Base-by-base conservation (phyloP, 1,284 basidiomycete genomes). In the Cutaneotrichosporon sp. region DNA sequence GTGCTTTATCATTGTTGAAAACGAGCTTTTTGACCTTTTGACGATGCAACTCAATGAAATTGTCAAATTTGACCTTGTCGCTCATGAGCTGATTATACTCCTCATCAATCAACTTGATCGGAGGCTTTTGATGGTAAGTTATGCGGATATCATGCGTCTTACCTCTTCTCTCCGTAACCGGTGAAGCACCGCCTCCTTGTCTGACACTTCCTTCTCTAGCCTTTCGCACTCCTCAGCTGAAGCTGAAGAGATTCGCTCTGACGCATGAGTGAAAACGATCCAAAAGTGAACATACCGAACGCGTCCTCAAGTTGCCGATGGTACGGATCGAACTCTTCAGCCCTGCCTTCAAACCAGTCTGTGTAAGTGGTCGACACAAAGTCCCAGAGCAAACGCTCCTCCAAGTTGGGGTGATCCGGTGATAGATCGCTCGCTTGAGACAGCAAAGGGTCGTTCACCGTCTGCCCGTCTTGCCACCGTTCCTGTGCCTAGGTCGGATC, bases 381-480 rank as follows among this genome's bases (percentile, higher is more conserved):
- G 47, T 88, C 82, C 63, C 88, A 86, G 2, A 85, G 82, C 14
- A 90, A 76, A 0, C 87, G 83, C 53, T 83, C 81, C 48, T 90
- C 84, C n/a, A 73, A 43, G 17, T 65, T 55, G 3, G 71, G 68
- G 21, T 67, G 58, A 33, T 74, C 70, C n/a, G 68, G 38, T 0
- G 72, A 67, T 3, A 75, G 47, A 18, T 67, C 54, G 7, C 59
- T 62, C 1, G 66, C 63, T 0, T 64, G 55, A 10, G 64, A 51
- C 33, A 89, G 81, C 52, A 83, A 76, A 4, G 81, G 80, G 64
- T 90, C 84, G 14, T 85, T 82, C 55, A 71, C 87, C 85, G 69
- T 84, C 79, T 64, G 85, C 80, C 10, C 84, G 82, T 51, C 88
- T 67, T 50, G 77, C 78, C 46, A 79, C 71, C 40, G 83, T 68